Evolutionary conservation across 208 protist genomes (phyloP).

Genomic region (Ichthyophonus hoferi): DNA sequence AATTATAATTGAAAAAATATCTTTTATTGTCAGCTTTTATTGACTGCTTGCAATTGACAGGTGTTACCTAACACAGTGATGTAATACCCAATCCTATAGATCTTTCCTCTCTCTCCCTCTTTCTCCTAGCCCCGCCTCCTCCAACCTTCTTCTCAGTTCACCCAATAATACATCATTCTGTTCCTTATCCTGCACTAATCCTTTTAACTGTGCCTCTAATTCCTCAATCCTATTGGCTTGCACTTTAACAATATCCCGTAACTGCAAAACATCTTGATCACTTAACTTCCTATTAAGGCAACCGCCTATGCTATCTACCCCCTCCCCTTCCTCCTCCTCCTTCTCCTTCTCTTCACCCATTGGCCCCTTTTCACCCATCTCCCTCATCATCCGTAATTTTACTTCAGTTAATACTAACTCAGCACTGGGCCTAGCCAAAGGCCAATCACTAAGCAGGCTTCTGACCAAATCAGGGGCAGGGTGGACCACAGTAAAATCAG

Average conservation of each 20-base stretch:
- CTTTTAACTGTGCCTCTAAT: background rate
- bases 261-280: background rate
- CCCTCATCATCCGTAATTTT: background rate
- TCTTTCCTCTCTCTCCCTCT: no score
- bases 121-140: background rate
- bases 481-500: background rate
- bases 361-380: background rate
- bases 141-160: background rate
- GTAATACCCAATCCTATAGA: no score
- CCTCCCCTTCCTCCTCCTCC: background rate
- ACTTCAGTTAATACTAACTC: background rate
- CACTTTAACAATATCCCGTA: background rate
- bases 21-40: no score
- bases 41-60: no score
- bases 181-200: background rate
- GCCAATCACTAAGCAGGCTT: background rate
- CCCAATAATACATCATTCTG: background rate
- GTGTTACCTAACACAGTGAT: no score
- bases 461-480: background rate
- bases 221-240: background rate
- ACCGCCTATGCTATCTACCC: no score
- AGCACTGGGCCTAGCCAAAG: background rate
- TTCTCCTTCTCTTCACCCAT: background rate
- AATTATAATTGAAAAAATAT: no score
- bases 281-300: no score